These are phyloP conservation scores for Rhodotorula glutinis DNA, from an alignment of 1,284 basidiomycete species.

Conservation along the genomic window DNA sequence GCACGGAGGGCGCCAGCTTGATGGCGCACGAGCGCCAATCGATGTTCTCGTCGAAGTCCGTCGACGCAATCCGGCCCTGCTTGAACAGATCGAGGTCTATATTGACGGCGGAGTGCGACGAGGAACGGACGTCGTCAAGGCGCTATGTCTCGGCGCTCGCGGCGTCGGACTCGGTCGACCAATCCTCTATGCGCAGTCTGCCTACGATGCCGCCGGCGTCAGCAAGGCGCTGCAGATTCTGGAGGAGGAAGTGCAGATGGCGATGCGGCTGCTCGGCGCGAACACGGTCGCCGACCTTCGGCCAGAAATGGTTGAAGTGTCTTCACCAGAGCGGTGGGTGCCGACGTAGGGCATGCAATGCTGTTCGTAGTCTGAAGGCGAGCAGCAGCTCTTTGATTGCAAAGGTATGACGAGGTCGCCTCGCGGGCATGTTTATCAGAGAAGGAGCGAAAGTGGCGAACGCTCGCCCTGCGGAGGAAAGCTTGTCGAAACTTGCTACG, in stretches of 20 bases:
- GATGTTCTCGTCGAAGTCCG: conserved; percentile 55
- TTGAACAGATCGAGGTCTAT: conserved; percentile 67
- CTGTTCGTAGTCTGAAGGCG: too few relatives aligned
- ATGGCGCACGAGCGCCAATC: conserved; percentile 42
- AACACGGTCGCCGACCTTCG: conserved; percentile 41
- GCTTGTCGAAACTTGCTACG: too few relatives aligned
- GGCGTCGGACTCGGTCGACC: conserved; percentile 85
- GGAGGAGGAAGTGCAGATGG: conserved; percentile 45
- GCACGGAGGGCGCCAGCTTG: conserved; percentile 28
- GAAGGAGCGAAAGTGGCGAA: too few relatives aligned
- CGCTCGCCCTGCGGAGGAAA: too few relatives aligned
- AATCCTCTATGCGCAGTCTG: conserved; percentile 59
- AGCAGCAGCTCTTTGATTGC: too few relatives aligned
- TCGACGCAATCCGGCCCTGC: conserved; percentile 66
- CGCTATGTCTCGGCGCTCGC: conserved; percentile 80
- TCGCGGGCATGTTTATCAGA: too few relatives aligned
- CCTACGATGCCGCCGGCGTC: conserved; percentile 71
- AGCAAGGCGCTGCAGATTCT: conserved; percentile 60
- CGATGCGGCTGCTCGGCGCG: conserved; percentile 47
- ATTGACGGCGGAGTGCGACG: conserved; percentile 82
- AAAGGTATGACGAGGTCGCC: too few relatives aligned
- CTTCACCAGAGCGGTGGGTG: conserved; percentile 16
- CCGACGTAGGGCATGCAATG: conserved; percentile 1
- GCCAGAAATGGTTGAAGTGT: conserved; percentile 33
- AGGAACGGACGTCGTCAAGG: conserved; percentile 88